Conservation (phyloP, 257 asterid species). For the Petunia secreta region DNA sequence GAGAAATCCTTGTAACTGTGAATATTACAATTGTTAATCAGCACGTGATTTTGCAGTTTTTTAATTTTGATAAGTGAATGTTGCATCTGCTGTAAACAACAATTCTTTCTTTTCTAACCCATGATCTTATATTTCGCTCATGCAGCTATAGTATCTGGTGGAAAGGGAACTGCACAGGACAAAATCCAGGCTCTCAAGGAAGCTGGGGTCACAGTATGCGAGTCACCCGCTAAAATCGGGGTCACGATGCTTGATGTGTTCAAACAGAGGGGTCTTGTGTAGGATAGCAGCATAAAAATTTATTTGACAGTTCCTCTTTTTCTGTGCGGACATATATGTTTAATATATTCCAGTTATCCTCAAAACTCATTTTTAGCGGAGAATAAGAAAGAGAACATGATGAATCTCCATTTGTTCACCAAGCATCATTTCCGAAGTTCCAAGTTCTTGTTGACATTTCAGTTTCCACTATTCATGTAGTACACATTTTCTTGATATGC, state of each 20-base stretch:
- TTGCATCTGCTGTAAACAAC: constrained; percentile 11
- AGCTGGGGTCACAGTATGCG: constrained; percentile 89
- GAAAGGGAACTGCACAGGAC: constrained; percentile 92
- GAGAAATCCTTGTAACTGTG: not conserved
- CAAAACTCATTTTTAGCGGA: constrained; percentile 19
- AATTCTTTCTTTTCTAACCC: not conserved
- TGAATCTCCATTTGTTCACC: constrained; percentile 10
- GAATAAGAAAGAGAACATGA: constrained; percentile 6
- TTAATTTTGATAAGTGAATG: not conserved
- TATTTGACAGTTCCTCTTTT: not conserved
- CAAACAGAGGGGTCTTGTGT: constrained; percentile 82
- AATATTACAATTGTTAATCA: too few species aligned
- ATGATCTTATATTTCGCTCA: constrained; percentile 28
- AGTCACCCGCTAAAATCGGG: constrained; percentile 96
- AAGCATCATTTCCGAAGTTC: not conserved
- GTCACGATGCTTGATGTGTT: constrained; percentile 82
- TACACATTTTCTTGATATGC: not conserved
- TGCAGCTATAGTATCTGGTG: constrained; percentile 85
- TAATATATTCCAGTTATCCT: constrained; percentile 11
- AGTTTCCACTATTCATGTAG: not conserved
- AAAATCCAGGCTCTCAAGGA: constrained; percentile 79
- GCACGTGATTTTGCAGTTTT: constrained; percentile 1
- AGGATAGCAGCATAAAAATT: constrained; percentile 28
- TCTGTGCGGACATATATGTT: not conserved
- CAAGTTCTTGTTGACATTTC: not conserved